These are phyloP conservation scores for Rhizopus stolonifer DNA, from an alignment of 371 early-diverging fungal genomes.

Conservation along the genomic window DNA sequence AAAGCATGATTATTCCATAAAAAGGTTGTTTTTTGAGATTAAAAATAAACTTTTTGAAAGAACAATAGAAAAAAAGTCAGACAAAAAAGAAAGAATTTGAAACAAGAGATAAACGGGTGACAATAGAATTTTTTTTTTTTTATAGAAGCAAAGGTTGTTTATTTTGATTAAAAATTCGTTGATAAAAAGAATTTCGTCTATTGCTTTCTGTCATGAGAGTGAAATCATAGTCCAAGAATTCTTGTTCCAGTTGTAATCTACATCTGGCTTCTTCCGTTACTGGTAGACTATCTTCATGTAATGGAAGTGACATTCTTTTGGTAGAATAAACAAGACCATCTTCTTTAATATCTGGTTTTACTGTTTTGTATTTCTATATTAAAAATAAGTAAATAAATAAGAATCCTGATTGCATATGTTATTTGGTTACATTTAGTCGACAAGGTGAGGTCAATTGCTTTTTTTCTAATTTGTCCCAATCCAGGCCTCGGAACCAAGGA, in stretches of 20 bases:
- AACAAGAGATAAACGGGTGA: too few species aligned
- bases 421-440: neutral
- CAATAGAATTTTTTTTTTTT: too few species aligned
- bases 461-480: constrained; percentile 56
- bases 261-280: constrained; percentile 33
- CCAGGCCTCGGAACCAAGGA: constrained; percentile 60
- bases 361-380: neutral
- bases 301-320: constrained; percentile 16
- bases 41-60: too few species aligned
- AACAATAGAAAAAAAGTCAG: too few species aligned
- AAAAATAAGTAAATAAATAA: neutral
- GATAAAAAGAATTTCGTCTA: neutral
- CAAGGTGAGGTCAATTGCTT: constrained; percentile 61
- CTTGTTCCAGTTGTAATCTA: constrained; percentile 26
- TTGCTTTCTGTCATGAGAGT: neutral
- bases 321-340: constrained; percentile 3
- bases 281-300: constrained; percentile 10
- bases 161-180: neutral
- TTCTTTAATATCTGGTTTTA: constrained; percentile 1
- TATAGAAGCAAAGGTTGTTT: neutral
- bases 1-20: too few species aligned
- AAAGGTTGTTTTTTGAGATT: too few species aligned
- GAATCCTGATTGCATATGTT: neutral
- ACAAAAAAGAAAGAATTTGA: too few species aligned
- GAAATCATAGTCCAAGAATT: constrained; percentile 25